These are phyloP conservation scores for Pulveroboletus sp. DNA, from an alignment of 768 basidiomycete species.

Conservation along the genomic window DNA sequence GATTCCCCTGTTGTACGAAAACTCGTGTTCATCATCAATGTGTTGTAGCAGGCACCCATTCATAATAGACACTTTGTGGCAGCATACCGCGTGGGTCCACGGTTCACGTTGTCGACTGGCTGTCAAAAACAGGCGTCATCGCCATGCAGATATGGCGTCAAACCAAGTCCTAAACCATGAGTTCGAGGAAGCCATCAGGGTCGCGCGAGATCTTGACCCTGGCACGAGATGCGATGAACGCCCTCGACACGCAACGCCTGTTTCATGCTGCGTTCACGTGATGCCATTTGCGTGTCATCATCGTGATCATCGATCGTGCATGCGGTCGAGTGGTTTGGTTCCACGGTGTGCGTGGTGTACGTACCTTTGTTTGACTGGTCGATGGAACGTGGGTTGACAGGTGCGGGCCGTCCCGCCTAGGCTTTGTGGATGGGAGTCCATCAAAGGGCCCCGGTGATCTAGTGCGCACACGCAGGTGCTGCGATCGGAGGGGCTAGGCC, in stretches of 20 bases:
- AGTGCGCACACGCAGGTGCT: too few species aligned
- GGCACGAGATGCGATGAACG: neutral
- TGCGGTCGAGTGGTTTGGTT: too few species aligned
- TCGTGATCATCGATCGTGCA: neutral
- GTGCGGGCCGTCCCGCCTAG: too few species aligned
- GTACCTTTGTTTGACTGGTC: neutral
- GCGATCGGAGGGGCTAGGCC: too few species aligned
- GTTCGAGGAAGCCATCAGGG: constrained; percentile 9
- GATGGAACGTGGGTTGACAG: too few species aligned
- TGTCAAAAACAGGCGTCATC: neutral
- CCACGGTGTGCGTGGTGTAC: neutral
- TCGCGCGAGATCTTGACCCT: neutral
- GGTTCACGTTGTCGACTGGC: too few species aligned
- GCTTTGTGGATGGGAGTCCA: too few species aligned
- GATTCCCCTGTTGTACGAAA: neutral
- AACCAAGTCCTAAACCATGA: constrained; percentile 1
- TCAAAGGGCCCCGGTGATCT: too few species aligned
- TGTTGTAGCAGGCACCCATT: too few species aligned
- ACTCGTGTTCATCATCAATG: neutral
- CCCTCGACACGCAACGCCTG: neutral
- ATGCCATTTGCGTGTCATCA: neutral
- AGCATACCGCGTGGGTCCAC: too few species aligned
- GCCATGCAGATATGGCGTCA: neutral
- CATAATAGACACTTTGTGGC: too few species aligned
- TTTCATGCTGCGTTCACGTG: too few species aligned